Evolutionary conservation across 1,139 yeast species (phyloP).

Genomic region (Nakaseomyces delphensis): DNA sequence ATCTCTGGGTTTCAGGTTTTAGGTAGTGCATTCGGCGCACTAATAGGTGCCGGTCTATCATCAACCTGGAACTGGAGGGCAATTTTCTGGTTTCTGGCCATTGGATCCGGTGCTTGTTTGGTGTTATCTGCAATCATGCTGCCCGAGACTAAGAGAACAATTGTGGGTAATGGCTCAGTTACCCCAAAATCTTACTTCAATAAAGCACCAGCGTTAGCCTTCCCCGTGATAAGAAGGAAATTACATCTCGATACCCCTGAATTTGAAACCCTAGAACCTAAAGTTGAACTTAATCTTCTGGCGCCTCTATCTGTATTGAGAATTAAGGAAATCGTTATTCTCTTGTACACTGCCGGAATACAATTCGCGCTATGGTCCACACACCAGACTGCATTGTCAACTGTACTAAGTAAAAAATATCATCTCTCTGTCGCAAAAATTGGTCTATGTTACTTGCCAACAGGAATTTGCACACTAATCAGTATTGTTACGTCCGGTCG

Average conservation of each 20-base stretch:
- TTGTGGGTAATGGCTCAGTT: constrained; percentile 61
- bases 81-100: constrained; percentile 64
- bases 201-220: constrained; percentile 37
- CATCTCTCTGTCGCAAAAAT: constrained; percentile 44
- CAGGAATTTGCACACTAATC: constrained; percentile 50
- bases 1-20: constrained; percentile 55
- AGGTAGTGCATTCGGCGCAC: constrained; percentile 71
- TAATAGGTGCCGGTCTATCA: constrained; percentile 61
- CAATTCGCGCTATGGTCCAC: constrained; percentile 65
- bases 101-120: constrained; percentile 43
- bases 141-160: constrained; percentile 64
- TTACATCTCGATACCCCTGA: constrained; percentile 31
- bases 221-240: constrained; percentile 20
- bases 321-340: constrained; percentile 32
- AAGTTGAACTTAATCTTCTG: constrained; percentile 34
- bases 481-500: constrained; percentile 45
- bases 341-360: constrained; percentile 48
- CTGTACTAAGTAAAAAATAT: constrained; percentile 42
- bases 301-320: constrained; percentile 40
- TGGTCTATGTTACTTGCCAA: constrained; percentile 56
- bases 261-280: constrained; percentile 28
- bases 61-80: constrained; percentile 62
- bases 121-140: constrained; percentile 36
- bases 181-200: constrained; percentile 37
- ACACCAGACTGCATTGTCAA: constrained; percentile 55